Evolutionary conservation across 75 land plant species (phyloP).

Genomic region (Pinus taeda): DNA sequence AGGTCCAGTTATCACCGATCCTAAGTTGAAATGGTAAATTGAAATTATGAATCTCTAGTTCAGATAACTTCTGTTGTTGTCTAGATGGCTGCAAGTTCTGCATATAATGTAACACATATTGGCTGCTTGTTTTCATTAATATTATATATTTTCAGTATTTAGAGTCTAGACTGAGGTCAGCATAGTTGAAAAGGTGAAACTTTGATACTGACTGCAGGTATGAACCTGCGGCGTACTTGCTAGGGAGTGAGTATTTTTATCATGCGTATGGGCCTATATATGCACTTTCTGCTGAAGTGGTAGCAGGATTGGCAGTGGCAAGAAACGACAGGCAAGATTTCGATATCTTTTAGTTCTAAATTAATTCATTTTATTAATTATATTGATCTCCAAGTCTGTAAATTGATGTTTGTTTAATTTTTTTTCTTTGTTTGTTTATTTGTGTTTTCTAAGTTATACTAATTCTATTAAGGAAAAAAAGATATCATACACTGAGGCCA

Average conservation of each 20-base stretch:
- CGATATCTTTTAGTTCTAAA: not conserved
- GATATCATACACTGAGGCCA: no score
- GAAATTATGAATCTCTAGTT: not conserved
- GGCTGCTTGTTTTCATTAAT: no score
- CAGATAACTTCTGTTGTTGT: not conserved
- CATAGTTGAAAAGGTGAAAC: not conserved
- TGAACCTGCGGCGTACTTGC: constrained; percentile 60
- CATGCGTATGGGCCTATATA: constrained; percentile 94
- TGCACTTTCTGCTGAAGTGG: constrained; percentile 83
- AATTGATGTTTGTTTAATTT: not conserved
- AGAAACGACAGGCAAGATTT: constrained; percentile 64
- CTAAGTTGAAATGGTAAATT: constrained; percentile 70
- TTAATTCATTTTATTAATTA: not conserved
- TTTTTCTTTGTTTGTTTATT: no score
- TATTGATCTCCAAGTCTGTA: not conserved
- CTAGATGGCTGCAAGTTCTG: not conserved
- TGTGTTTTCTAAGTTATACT: not conserved
- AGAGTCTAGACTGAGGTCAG: not conserved
- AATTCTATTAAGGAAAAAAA: no score
- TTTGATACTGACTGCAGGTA: constrained; percentile 45
- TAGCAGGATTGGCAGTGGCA: constrained; percentile 53
- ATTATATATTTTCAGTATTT: no score
- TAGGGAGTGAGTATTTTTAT: constrained; percentile 80
- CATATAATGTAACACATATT: not conserved
- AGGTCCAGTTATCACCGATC: constrained; percentile 80